Evolutionary conservation across 208 protist genomes (phyloP).

Genomic region (Crithidia bombi): DNA sequence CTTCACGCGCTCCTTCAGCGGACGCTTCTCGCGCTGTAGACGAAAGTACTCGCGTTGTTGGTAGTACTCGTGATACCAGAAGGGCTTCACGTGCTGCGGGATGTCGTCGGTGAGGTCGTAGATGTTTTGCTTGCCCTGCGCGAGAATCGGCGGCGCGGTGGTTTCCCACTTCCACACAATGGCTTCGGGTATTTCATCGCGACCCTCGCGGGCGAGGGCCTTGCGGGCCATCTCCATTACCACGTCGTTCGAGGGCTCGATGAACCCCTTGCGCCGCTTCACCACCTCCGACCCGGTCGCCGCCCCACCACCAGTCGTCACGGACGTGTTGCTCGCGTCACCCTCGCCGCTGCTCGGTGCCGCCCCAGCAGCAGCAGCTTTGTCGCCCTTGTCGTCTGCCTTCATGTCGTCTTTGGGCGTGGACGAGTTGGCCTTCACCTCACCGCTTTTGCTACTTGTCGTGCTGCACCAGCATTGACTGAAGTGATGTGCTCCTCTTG

Average conservation of each 20-base stretch:
- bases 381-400: neutral
- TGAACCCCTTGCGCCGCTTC: conserved; percentile 61
- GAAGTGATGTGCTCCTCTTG: neutral
- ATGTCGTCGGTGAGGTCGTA: conserved; percentile 91
- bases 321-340: neutral
- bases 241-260: conserved; percentile 82
- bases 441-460: neutral
- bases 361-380: neutral
- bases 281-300: conserved; percentile 26
- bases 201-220: conserved; percentile 75
- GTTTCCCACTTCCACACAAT: conserved; percentile 85
- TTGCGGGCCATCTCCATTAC: conserved; percentile 88
- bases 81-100: conserved; percentile 85
- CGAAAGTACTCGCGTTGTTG: conserved; percentile 91
- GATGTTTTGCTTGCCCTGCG: conserved; percentile 81
- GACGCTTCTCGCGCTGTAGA: conserved; percentile 79
- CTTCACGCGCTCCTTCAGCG: conserved; percentile 63
- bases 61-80: conserved; percentile 89
- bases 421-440: neutral
- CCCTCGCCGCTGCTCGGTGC: conserved; percentile 8
- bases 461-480: conserved; percentile 27
- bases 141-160: conserved; percentile 70
- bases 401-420: neutral
- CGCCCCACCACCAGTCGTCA: neutral
- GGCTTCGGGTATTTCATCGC: conserved; percentile 73